phyloP scores from a whole-genome alignment of 2,329 filamentous ascomycete species.

The Sphaerulina vaccinii region DNA sequence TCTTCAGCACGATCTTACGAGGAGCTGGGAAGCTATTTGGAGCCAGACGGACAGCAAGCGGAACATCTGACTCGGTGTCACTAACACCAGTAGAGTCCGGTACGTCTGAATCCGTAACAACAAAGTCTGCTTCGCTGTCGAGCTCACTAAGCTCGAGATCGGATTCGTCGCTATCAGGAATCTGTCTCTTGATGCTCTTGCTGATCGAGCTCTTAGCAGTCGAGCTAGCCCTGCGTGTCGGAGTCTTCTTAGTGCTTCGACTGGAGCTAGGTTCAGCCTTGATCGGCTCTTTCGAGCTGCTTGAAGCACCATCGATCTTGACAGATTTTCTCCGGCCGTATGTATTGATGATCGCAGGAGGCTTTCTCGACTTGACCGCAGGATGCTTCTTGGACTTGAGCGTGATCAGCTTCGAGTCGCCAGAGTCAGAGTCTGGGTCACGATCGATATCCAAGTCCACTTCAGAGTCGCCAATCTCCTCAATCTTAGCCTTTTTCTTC shows the following conservation, averaged over 20 bases:
- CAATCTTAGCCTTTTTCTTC: constrained; percentile 32
- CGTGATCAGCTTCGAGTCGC: constrained; percentile 18
- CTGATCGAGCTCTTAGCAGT: constrained; percentile 32
- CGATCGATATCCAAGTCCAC: constrained; percentile 31
- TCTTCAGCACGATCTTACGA: too few species aligned
- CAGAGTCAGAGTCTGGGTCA: constrained; percentile 32
- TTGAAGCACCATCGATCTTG: background rate
- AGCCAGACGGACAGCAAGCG: constrained; percentile 27
- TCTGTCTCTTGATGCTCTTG: constrained; percentile 24
- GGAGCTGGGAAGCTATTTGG: too few species aligned
- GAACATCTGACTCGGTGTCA: constrained; percentile 37
- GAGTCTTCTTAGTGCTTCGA: constrained; percentile 22
- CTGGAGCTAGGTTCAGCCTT: constrained; percentile 19
- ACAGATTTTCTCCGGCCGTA: too few species aligned
- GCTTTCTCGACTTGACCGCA: background rate
- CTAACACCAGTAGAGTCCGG: constrained; percentile 30
- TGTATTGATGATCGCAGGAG: background rate
- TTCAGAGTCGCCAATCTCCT: constrained; percentile 31
- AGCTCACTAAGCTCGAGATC: constrained; percentile 26
- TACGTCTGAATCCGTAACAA: constrained; percentile 36
- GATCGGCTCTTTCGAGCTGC: constrained; percentile 13
- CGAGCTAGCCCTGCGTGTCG: constrained; percentile 25
- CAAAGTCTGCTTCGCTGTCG: constrained; percentile 31
- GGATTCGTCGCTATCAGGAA: constrained; percentile 42
- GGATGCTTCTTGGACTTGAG: constrained; percentile 2